Base-by-base conservation (phyloP, 352 stramenopile species). In the Phytophthora hybrid region DNA sequence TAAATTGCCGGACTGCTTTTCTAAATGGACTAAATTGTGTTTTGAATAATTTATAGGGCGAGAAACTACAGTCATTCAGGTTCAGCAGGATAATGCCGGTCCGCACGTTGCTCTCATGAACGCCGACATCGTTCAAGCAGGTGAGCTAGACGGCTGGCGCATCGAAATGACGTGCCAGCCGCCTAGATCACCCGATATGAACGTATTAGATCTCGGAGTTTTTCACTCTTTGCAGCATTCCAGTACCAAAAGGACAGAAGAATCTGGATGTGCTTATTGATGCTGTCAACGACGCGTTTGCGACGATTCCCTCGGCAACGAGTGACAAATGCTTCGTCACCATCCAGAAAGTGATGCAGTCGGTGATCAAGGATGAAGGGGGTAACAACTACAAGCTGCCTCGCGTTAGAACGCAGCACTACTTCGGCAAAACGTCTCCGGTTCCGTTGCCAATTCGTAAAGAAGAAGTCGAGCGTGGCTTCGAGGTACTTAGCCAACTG, bases 31-130 rank as follows among this genome's bases (percentile, higher is more conserved):
- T 44, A 2, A 37, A 32, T 26, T 52, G 31, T 13, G 19, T 47
- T 59, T 55, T 56, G 26, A 1, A 5, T 31, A 31, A 5, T 31
- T 37, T 34, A 10, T 44, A 61, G 58, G n/a, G 49, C 54, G 34
- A 32, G 64, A 64, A 58, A 57, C 23, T 34, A 4, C 8, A 10
- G 47, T 59, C 18, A 54, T 65, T 31, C 18, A 34, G 26, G 55
- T 71, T 6, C 64, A 65, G 21, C 64, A 71, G 41, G 64, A 65
- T 39, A 60, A 65, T 21, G 44, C 64, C 18, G 32, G 55, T 10
- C 64, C 55, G 0, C 64, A 71, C 51, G 64, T 65, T 5, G 31
- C 37, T 5, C 49, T 53, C 59, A 18, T 60, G 39, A 34, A 69
- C 31, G n/a, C 39, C 10, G 62, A 62, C 23, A 26, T 69, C 11